Conservation (phyloP, 2,329 filamentous ascomycete genomes). For the Diaporthe amygdali region DNA sequence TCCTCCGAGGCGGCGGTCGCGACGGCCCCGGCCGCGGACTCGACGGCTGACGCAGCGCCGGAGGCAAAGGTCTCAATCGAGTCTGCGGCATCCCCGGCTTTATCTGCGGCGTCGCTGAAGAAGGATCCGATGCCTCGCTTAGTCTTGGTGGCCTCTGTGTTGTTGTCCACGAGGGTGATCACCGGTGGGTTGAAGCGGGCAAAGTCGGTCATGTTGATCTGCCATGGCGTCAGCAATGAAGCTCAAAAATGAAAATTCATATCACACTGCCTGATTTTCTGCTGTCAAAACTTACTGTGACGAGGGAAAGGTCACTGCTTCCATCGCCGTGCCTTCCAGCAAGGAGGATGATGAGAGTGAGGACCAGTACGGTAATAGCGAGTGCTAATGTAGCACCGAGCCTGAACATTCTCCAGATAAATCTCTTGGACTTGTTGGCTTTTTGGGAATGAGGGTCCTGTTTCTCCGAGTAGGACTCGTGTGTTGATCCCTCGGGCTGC, state of each 20-base stretch:
- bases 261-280: neutral
- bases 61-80: conserved; percentile 14
- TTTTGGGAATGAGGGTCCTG: neutral
- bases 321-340: conserved; percentile 19
- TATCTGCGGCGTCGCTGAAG: neutral
- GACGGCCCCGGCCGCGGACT: conserved; percentile 14
- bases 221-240: neutral
- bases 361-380: conserved; percentile 18
- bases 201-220: conserved; percentile 26
- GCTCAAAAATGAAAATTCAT: neutral
- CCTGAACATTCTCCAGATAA: conserved; percentile 18
- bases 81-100: neutral
- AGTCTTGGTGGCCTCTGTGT: conserved; percentile 17
- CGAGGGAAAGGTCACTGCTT: conserved; percentile 19
- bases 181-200: conserved; percentile 16
- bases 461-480: neutral
- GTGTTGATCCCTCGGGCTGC: conserved; percentile 1
- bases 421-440: neutral
- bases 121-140: conserved; percentile 12
- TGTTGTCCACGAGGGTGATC: conserved; percentile 19
- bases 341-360: conserved; percentile 22
- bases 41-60: neutral
- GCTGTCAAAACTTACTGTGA: conserved; percentile 12
- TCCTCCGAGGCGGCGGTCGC: conserved; percentile 17
- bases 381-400: conserved; percentile 14